phyloP scores from a whole-genome alignment of 371 early-diverging fungal genomes.

The Apophysomyces ossiformis region DNA sequence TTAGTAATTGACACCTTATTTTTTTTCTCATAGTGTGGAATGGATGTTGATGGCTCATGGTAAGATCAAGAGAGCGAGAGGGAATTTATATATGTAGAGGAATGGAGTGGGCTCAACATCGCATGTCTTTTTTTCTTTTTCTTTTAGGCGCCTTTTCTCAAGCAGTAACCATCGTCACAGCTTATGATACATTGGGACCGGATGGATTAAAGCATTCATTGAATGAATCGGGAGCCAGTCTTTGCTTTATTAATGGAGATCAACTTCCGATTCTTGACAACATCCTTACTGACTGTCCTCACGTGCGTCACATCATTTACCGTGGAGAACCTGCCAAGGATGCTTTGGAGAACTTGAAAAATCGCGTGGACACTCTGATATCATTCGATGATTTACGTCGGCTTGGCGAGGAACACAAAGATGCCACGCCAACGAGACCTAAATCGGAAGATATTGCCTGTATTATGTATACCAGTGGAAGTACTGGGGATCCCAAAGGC shows the following conservation, averaged over 20 bases:
- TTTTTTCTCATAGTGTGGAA: slow-evolving; percentile 27
- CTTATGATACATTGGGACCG: slow-evolving; percentile 84
- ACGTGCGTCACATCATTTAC: slow-evolving; percentile 74
- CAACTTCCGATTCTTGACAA: slow-evolving; percentile 59
- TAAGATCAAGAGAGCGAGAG: slow-evolving; percentile 15
- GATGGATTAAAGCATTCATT: slow-evolving; percentile 68
- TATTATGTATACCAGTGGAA: slow-evolving; percentile 88
- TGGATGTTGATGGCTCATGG: slow-evolving; percentile 53
- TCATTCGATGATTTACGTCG: slow-evolving; percentile 61
- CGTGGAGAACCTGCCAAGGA: slow-evolving; percentile 59
- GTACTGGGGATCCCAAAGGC: slow-evolving; percentile 82
- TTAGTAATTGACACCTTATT: not conserved
- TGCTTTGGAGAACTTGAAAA: slow-evolving; percentile 10
- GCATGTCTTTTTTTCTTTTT: not conserved
- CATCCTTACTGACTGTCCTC: slow-evolving; percentile 56
- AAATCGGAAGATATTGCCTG: slow-evolving; percentile 71
- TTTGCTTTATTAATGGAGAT: slow-evolving; percentile 73
- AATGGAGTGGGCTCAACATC: too few species aligned
- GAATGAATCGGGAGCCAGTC: slow-evolving; percentile 67
- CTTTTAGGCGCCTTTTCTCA: slow-evolving; percentile 58
- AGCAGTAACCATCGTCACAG: slow-evolving; percentile 73
- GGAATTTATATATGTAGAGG: not conserved
- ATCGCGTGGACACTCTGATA: slow-evolving; percentile 30
- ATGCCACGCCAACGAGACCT: slow-evolving; percentile 55
- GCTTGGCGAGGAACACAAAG: slow-evolving; percentile 68